Evolutionary conservation across 1,284 basidiomycete species (phyloP).

Genomic region (Pseudozyma tsukubaensis): DNA sequence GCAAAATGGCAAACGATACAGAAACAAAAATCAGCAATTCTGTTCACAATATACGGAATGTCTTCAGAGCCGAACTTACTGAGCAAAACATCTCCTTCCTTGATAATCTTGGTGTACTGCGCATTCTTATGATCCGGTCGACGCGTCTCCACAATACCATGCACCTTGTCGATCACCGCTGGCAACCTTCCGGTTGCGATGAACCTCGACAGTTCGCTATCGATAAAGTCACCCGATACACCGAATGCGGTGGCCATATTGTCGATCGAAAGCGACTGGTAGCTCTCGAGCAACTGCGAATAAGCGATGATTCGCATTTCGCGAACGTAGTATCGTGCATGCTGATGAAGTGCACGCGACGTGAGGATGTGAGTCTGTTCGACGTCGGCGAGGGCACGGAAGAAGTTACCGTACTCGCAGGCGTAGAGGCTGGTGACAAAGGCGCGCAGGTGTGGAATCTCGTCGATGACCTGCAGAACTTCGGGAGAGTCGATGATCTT

Average conservation of each 20-base stretch:
- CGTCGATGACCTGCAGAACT: slow-evolving; percentile 70
- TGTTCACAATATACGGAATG: background rate
- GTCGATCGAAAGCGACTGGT: slow-evolving; percentile 88
- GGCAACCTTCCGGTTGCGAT: slow-evolving; percentile 90
- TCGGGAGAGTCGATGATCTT: slow-evolving; percentile 76
- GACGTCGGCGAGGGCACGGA: slow-evolving; percentile 84
- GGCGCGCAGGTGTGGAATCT: slow-evolving; percentile 71
- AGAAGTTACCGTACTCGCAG: slow-evolving; percentile 94
- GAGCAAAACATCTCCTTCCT: slow-evolving; percentile 87
- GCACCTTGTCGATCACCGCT: slow-evolving; percentile 89
- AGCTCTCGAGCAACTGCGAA: slow-evolving; percentile 88
- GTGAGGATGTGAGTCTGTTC: slow-evolving; percentile 88
- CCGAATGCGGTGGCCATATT: slow-evolving; percentile 89
- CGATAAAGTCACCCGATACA: slow-evolving; percentile 87
- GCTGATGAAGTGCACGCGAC: slow-evolving; percentile 84
- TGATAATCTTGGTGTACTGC: slow-evolving; percentile 88
- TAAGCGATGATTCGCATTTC: slow-evolving; percentile 98
- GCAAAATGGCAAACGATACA: background rate
- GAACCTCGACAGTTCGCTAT: slow-evolving; percentile 87
- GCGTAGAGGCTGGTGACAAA: slow-evolving; percentile 79
- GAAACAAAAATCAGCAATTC: background rate
- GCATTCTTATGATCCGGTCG: slow-evolving; percentile 84
- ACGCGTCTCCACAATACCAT: slow-evolving; percentile 93
- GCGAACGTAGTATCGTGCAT: slow-evolving; percentile 89
- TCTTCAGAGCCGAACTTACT: slow-evolving; percentile 67